Conservation (phyloP, 78 protist genomes). For the Cavenderia fasciculata region DNA sequence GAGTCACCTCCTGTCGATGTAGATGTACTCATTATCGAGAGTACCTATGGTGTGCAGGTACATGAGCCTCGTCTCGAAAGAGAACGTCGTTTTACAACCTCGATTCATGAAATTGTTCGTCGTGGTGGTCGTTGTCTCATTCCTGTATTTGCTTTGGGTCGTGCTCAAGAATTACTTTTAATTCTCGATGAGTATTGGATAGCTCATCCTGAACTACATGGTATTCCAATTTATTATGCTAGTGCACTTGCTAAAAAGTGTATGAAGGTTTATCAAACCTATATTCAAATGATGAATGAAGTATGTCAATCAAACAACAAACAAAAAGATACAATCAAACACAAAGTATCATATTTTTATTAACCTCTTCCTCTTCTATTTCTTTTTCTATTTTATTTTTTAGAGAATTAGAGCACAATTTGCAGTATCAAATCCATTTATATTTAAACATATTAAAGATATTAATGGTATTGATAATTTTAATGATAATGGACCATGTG, state of each 20-base stretch:
- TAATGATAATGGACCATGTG: conserved; percentile 92
- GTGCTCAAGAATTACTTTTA: conserved; percentile 98
- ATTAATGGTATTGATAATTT: conserved; percentile 77
- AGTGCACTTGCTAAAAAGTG: conserved; percentile 92
- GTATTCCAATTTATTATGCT: conserved; percentile 94
- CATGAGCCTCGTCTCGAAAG: conserved; percentile 93
- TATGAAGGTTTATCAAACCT: conserved; percentile 91
- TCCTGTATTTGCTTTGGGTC: conserved; percentile 97
- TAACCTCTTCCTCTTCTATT: background rate
- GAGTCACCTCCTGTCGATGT: conserved; percentile 92
- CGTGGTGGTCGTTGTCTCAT: conserved; percentile 94
- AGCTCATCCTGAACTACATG: conserved; percentile 88
- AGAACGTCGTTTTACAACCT: conserved; percentile 88
- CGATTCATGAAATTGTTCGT: conserved; percentile 31
- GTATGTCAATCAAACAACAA: background rate
- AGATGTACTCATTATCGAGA: conserved; percentile 94
- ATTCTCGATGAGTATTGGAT: conserved; percentile 92
- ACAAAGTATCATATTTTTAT: too few relatives aligned
- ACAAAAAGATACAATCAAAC: too few relatives aligned
- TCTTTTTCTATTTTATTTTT: background rate
- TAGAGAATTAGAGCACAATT: conserved; percentile 65
- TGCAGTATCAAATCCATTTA: conserved; percentile 92
- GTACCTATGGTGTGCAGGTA: conserved; percentile 93
- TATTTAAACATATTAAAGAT: conserved; percentile 89
- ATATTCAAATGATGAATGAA: conserved; percentile 94